Base-by-base conservation (phyloP, 805 yeast genomes). In the Candida yuanshanica region DNA sequence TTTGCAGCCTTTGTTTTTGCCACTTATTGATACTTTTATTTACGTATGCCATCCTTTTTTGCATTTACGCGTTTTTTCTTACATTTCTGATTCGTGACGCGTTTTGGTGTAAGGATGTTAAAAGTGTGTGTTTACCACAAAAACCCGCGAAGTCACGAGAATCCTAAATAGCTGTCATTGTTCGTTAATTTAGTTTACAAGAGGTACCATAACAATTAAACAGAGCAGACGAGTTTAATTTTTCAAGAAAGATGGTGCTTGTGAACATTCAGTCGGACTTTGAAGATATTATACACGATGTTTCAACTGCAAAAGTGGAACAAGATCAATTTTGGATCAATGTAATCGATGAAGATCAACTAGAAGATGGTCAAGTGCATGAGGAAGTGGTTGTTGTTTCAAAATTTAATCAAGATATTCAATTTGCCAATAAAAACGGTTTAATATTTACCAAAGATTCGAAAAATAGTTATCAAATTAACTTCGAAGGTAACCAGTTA, bases 241-340 rank as follows among this genome's bases (percentile, higher is more conserved):
- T n/a, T n/a, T n/a, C n/a, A n/a, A n/a, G n/a, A n/a, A 18, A 14
- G 16, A 44, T 51, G 51, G 22, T 23, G 6, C 35, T 44, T n/a
- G 60, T 50, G 3, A 46, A 42, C 14, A 29, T 75, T 4, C 82
- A 78, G 55, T 62, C 69, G 4, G 56, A 70, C 7, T 72, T 75
- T 42, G 50, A 54, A 20, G 76, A 70, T 2, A 73, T 68, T 7
- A 58, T 75, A 13, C 36, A 48, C 0, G 79, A 72, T 38, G 68
- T 65, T 0, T 40, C 39, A 16, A 13, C 37, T 0, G 66, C 63
- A 0, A 43, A 21, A 2, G 37, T 47, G 0, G 36, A 27, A 0
- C 42, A 52, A 22, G 76, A 65, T 14, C 38, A 45, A 13, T 72
- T 76, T 50, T 77, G 77, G 72, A 53, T 76, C 14, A 68, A 65